phyloP scores from a whole-genome alignment of 257 asterid species.

The Jaltomata sinuosa region DNA sequence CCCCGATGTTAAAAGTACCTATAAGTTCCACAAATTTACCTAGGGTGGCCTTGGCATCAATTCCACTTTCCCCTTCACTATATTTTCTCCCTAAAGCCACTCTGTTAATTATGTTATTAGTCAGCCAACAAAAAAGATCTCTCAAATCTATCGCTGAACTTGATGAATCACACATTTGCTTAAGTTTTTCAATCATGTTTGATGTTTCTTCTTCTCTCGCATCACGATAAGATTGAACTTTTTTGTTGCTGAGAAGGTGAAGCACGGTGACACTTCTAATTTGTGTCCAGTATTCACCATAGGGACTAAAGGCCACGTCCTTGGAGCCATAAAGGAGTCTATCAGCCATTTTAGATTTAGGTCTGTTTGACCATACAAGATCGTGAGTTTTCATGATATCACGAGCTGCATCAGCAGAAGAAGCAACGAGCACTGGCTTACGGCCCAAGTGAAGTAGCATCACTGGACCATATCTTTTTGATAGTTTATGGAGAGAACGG shows the following conservation, averaged over 20 bases:
- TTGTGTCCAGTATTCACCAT: constrained; percentile 16
- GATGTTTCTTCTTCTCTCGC: constrained; percentile 5
- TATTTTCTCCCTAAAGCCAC: constrained; percentile 34
- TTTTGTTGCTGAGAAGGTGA: constrained; percentile 7
- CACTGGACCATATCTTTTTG: constrained; percentile 23
- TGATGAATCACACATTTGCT: background rate
- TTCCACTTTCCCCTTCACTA: constrained; percentile 17
- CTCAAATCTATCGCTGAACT: constrained; percentile 15
- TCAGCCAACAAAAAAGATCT: constrained; percentile 5
- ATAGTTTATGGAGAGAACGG: constrained; percentile 15
- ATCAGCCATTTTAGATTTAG: background rate
- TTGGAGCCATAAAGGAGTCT: background rate
- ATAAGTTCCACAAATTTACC: constrained; percentile 4
- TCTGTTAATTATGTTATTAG: constrained; percentile 28
- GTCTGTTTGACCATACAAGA: constrained; percentile 12
- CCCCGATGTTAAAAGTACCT: constrained; percentile 17
- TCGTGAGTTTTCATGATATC: constrained; percentile 45
- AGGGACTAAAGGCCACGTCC: background rate
- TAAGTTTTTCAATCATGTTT: background rate
- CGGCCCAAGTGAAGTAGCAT: constrained; percentile 37
- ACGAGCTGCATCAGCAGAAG: constrained; percentile 23
- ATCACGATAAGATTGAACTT: background rate
- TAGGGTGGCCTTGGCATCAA: constrained; percentile 4
- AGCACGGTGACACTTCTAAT: background rate
- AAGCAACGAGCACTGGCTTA: constrained; percentile 10